phyloP scores from a whole-genome alignment of 1,284 basidiomycete species.

The Polyporus tsugae region DNA sequence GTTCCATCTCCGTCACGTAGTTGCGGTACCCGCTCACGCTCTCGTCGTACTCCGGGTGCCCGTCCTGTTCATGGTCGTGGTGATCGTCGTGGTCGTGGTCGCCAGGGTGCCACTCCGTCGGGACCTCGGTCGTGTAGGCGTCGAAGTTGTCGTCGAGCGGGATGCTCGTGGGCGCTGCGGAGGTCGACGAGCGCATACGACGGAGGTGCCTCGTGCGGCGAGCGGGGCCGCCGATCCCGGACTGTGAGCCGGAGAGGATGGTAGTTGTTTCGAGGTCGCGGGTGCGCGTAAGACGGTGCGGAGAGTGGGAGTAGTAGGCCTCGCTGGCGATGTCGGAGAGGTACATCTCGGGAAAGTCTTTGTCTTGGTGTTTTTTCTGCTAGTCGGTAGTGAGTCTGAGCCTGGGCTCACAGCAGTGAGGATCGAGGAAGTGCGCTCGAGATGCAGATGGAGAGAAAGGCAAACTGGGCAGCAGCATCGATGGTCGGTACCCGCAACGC shows the following conservation, averaged over 20 bases:
- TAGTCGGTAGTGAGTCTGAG: not conserved
- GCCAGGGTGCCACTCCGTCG: slow-evolving; percentile 40
- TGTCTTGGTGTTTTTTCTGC: not conserved
- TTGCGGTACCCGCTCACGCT: slow-evolving; percentile 48
- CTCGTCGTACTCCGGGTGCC: slow-evolving; percentile 43
- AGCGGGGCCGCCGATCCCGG: slow-evolving; percentile 14
- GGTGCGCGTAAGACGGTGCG: slow-evolving; percentile 6
- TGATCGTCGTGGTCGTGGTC: slow-evolving; percentile 28
- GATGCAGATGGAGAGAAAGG: slow-evolving; percentile 21
- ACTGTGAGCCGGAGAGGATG: not conserved
- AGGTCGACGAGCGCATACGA: slow-evolving; percentile 27
- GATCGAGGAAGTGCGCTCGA: not conserved
- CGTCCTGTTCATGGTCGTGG: slow-evolving; percentile 40
- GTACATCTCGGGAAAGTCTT: slow-evolving; percentile 24
- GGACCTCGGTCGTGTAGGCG: slow-evolving; percentile 47
- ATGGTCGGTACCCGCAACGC: slow-evolving; percentile 14
- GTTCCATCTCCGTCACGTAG: slow-evolving; percentile 57
- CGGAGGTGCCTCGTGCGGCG: slow-evolving; percentile 23
- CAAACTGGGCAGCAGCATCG: slow-evolving; percentile 15
- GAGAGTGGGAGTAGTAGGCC: slow-evolving; percentile 12
- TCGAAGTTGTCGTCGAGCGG: slow-evolving; percentile 53
- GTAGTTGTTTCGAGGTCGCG: slow-evolving; percentile 18
- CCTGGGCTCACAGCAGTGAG: not conserved
- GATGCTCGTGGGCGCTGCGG: slow-evolving; percentile 46
- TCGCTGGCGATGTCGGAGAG: slow-evolving; percentile 31